phyloP scores from a whole-genome alignment of 371 early-diverging fungal genomes.

The Syncephalastrum racemosum region DNA sequence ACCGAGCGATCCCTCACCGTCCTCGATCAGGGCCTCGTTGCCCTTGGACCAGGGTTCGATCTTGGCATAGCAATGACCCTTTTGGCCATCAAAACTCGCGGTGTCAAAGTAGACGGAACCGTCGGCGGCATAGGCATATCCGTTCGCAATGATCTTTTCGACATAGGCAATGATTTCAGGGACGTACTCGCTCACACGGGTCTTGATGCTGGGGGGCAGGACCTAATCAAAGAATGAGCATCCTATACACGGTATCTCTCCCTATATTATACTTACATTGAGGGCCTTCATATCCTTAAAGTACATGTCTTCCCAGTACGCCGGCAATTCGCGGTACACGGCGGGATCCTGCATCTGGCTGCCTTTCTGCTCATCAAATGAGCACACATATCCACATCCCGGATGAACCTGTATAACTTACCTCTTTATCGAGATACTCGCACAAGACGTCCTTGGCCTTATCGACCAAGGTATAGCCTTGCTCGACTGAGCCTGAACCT shows the following conservation, averaged over 20 bases:
- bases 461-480: slow-evolving; percentile 45
- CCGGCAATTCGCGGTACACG: slow-evolving; percentile 89
- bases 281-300: slow-evolving; percentile 96
- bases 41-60: slow-evolving; percentile 88
- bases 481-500: no score
- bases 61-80: slow-evolving; percentile 91
- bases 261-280: slow-evolving; percentile 58
- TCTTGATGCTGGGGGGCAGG: slow-evolving; percentile 89
- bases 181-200: slow-evolving; percentile 98
- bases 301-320: slow-evolving; percentile 96
- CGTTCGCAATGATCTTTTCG: slow-evolving; percentile 90
- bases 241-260: neutral
- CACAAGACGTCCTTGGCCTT: slow-evolving; percentile 56
- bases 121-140: slow-evolving; percentile 91
- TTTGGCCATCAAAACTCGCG: slow-evolving; percentile 78
- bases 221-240: slow-evolving; percentile 42
- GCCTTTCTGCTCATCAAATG: slow-evolving; percentile 42
- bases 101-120: slow-evolving; percentile 99
- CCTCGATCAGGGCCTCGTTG: slow-evolving; percentile 77
- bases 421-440: slow-evolving; percentile 58
- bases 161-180: slow-evolving; percentile 94
- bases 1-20: slow-evolving; percentile 92
- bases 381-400: neutral
- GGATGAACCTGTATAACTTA: slow-evolving; percentile 18
- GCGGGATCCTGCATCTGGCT: slow-evolving; percentile 79